These are phyloP conservation scores for Dovyalis caffra DNA, from an alignment of 345 rosid genomes.

Conservation along the genomic window DNA sequence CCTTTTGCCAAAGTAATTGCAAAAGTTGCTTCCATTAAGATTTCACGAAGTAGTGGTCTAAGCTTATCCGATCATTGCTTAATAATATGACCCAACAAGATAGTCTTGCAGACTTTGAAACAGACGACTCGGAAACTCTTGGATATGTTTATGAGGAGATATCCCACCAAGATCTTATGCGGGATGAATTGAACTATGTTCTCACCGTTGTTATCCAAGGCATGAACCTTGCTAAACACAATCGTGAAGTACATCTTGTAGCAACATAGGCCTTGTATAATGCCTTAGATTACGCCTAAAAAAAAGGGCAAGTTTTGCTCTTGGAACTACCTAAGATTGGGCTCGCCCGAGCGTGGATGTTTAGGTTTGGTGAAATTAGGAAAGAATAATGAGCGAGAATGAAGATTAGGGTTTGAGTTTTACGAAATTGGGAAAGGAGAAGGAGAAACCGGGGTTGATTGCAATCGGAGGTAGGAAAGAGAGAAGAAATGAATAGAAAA, in stretches of 20 bases:
- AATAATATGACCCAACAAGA: constrained; percentile 72
- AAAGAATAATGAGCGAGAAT: no score
- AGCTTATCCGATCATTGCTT: constrained; percentile 63
- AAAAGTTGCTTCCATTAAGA: constrained; percentile 84
- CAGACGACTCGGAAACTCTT: constrained; percentile 90
- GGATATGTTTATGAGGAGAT: constrained; percentile 94
- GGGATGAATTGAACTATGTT: constrained; percentile 84
- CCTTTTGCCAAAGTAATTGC: constrained; percentile 93
- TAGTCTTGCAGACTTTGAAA: constrained; percentile 53
- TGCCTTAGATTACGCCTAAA: constrained; percentile 85
- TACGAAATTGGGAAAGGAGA: no score
- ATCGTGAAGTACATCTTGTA: constrained; percentile 76
- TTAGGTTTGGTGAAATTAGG: no score
- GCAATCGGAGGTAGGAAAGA: no score
- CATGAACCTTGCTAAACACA: constrained; percentile 74
- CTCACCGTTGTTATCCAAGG: constrained; percentile 98
- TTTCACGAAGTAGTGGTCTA: constrained; percentile 95
- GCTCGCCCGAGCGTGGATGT: no score
- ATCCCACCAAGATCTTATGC: constrained; percentile 77
- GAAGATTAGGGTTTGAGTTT: no score
- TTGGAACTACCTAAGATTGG: no score
- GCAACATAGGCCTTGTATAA: constrained; percentile 79
- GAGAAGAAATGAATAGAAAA: no score
- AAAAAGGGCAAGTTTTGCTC: no score
- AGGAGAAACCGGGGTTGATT: no score